Evolutionary conservation across 139 green algal genomes (phyloP).

Genomic region (Picochlorum costavermella): DNA sequence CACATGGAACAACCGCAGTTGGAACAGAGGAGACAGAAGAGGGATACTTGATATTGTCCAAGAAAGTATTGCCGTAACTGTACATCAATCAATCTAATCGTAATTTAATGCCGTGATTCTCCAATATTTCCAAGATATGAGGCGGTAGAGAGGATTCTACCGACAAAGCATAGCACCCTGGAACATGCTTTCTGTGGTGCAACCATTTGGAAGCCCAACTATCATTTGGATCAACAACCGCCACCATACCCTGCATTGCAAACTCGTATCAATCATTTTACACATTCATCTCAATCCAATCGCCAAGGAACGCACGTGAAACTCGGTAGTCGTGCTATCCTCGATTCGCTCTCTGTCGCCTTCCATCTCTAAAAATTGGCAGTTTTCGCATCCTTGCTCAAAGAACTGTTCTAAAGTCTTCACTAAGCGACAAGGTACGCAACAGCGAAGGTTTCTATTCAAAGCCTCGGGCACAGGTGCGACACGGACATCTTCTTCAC

Average conservation of each 20-base stretch:
- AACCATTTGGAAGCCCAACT: constrained; percentile 65
- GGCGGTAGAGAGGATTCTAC: constrained; percentile 18
- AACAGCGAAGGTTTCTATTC: constrained; percentile 38
- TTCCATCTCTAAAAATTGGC: constrained; percentile 48
- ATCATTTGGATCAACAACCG: constrained; percentile 49
- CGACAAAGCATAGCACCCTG: constrained; percentile 40
- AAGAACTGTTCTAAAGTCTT: constrained; percentile 40
- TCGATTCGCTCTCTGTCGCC: constrained; percentile 41
- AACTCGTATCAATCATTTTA: too few relatives aligned
- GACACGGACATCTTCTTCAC: not conserved
- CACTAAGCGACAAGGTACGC: constrained; percentile 30
- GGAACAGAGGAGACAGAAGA: too few relatives aligned
- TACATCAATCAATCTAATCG: constrained; percentile 1
- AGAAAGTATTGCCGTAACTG: not conserved
- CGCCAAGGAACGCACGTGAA: constrained; percentile 39
- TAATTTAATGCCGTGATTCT: constrained; percentile 6
- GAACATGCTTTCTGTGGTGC: constrained; percentile 40
- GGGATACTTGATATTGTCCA: not conserved
- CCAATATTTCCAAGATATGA: constrained; percentile 18
- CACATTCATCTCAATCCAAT: not conserved
- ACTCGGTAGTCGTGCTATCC: constrained; percentile 67
- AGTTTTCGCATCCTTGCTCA: constrained; percentile 71
- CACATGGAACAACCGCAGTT: too few relatives aligned
- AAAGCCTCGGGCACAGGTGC: constrained; percentile 24
- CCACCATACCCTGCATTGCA: constrained; percentile 42